A percentile compares a stretch with the other conserved stretches of the same genome.
Conservation (phyloP, 2,329 filamentous ascomycete species). For the Xylaria sp. region DNA sequence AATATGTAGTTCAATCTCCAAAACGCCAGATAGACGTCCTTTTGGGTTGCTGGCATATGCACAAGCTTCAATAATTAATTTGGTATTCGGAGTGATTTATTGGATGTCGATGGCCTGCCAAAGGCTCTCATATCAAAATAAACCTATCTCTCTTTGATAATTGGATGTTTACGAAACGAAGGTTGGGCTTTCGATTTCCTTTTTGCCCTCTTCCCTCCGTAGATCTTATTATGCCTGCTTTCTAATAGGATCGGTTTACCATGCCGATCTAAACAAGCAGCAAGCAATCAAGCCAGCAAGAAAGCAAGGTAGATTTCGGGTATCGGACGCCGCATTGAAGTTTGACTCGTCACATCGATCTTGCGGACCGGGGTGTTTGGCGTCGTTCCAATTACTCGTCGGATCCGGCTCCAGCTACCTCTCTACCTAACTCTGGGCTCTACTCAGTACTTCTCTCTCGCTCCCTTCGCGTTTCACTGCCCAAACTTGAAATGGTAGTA, state of each 20-base stretch:
- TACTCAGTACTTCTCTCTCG: not conserved
- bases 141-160: conserved; percentile 1
- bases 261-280: conserved; percentile 35
- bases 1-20: conserved; percentile 9
- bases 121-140: conserved; percentile 6
- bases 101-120: not conserved
- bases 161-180: not conserved
- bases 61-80: conserved; percentile 7
- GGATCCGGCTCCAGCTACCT: conserved; percentile 7
- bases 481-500: conserved; percentile 12
- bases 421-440: not conserved
- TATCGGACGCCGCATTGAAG: conserved; percentile 31
- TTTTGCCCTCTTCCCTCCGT: not conserved
- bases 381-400: conserved; percentile 7
- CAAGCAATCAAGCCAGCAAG: conserved; percentile 7
- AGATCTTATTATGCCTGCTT: conserved; percentile 12
- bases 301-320: conserved; percentile 36
- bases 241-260: conserved; percentile 36
- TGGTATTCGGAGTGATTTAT: not conserved
- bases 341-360: conserved; percentile 16
- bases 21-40: not conserved
- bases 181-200: conserved; percentile 2
- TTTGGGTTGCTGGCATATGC: conserved; percentile 15
- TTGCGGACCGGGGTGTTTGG: not conserved
- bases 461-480: not conserved